These are phyloP conservation scores for Nepenthes alata DNA, from an alignment of 179 eudicot species.

Conservation along the genomic window DNA sequence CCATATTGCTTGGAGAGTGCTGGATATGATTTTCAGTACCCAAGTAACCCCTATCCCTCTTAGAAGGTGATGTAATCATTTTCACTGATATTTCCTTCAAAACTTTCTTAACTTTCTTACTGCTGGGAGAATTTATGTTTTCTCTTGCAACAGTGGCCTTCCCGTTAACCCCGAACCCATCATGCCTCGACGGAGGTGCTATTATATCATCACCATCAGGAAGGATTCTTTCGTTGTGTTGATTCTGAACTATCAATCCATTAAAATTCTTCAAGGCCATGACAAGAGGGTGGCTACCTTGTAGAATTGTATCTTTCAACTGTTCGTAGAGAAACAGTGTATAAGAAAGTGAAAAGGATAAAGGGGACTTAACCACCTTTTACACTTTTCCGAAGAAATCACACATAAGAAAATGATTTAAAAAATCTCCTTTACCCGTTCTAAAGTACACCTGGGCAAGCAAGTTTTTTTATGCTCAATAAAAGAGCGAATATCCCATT, in stretches of 20 bases:
- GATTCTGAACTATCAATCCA: slow-evolving; percentile 22
- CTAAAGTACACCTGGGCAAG: slow-evolving; percentile 33
- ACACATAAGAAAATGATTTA: neutral
- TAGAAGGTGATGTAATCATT: slow-evolving; percentile 12
- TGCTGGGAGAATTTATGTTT: slow-evolving; percentile 9
- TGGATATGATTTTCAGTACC: slow-evolving; percentile 9
- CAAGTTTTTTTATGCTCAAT: slow-evolving; percentile 32
- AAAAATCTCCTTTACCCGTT: slow-evolving; percentile 26
- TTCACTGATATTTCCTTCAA: slow-evolving; percentile 8
- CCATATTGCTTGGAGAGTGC: slow-evolving; percentile 3
- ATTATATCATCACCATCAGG: slow-evolving; percentile 13
- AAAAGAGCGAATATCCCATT: slow-evolving; percentile 28
- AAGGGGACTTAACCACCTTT: neutral
- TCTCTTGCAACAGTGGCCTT: slow-evolving; percentile 6
- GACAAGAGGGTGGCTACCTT: slow-evolving; percentile 28
- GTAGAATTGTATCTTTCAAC: slow-evolving; percentile 51
- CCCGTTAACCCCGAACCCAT: slow-evolving; percentile 1
- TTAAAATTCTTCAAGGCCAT: slow-evolving; percentile 30
- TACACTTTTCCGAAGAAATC: neutral
- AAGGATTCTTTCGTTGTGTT: slow-evolving; percentile 3
- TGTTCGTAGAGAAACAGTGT: slow-evolving; percentile 13
- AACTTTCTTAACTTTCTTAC: slow-evolving; percentile 6
- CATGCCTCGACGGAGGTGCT: slow-evolving; percentile 4
- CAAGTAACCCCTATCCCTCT: slow-evolving; percentile 15
- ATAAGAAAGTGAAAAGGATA: slow-evolving; percentile 1